Evolutionary conservation across 345 rosid species (phyloP).

Genomic region (Salix caprea): DNA sequence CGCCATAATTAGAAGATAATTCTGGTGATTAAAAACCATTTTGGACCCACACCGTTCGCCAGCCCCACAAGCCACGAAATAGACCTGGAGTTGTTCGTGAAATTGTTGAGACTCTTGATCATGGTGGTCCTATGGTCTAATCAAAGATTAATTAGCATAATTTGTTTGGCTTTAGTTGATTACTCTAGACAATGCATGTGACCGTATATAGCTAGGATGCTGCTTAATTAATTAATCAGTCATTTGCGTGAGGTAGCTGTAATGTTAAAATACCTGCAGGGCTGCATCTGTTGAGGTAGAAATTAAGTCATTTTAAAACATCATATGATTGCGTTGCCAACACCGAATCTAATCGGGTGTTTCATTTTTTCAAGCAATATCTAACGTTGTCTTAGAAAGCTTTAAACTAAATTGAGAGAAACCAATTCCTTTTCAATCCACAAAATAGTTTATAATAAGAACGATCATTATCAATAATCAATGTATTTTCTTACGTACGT

Average conservation of each 20-base stretch:
- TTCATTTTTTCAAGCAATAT: background rate
- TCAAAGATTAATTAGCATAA: background rate
- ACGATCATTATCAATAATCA: too few relatives aligned
- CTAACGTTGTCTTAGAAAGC: background rate
- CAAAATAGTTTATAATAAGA: too few relatives aligned
- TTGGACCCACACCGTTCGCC: background rate
- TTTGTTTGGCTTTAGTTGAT: conserved; percentile 1
- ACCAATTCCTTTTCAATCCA: too few relatives aligned
- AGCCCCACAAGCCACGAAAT: background rate
- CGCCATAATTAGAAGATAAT: conserved; percentile 28
- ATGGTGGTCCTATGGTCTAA: conserved; percentile 1
- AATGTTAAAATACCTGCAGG: too few relatives aligned
- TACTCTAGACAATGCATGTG: background rate
- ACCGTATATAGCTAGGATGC: background rate
- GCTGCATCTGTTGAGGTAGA: too few relatives aligned
- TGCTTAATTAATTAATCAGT: background rate
- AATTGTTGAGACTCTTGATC: background rate
- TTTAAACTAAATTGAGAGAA: too few relatives aligned
- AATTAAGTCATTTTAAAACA: background rate
- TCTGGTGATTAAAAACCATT: conserved; percentile 4
- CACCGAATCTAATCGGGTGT: background rate
- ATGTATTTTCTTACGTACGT: too few relatives aligned
- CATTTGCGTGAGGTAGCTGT: background rate
- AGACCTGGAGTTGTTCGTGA: background rate
- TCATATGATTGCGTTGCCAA: background rate